Conservation (phyloP, 2,329 filamentous ascomycete species). For the Clonostachys solani region DNA sequence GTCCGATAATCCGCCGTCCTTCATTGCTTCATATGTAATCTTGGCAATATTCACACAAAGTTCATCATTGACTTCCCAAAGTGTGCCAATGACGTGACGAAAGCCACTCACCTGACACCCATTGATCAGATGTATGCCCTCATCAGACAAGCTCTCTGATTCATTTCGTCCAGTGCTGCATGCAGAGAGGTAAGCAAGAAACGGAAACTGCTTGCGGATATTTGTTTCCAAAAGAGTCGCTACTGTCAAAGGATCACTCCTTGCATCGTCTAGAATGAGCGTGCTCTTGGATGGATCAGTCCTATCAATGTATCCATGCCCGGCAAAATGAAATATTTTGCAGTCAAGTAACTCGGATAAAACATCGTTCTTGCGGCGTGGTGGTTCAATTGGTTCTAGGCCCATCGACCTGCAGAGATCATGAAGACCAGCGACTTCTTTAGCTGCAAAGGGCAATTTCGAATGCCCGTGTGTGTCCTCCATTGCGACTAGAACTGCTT, state of each 20-base stretch:
- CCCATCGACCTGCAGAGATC: too few species aligned
- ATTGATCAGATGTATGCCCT: not conserved
- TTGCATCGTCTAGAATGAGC: constrained; percentile 1
- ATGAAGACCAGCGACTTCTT: too few species aligned
- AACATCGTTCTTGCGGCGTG: not conserved
- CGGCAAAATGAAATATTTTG: not conserved
- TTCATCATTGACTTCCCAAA: not conserved
- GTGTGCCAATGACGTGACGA: not conserved
- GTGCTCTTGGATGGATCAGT: not conserved
- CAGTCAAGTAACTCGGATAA: not conserved
- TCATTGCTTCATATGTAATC: not conserved
- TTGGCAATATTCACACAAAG: not conserved
- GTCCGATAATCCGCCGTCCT: not conserved
- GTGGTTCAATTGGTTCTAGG: too few species aligned
- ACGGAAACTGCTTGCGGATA: not conserved
- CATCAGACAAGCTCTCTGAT: not conserved
- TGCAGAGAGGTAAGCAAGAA: not conserved
- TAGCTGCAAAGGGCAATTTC: not conserved
- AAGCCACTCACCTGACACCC: not conserved
- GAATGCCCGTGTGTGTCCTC: too few species aligned
- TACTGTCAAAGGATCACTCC: constrained; percentile 17
- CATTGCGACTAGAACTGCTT: not conserved
- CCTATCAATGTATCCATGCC: not conserved
- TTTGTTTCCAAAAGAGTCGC: constrained; percentile 32
- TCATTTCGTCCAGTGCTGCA: not conserved